Base-by-base conservation (phyloP, 352 stramenopile genomes). In the Phytopythium chamaehyphon region DNA sequence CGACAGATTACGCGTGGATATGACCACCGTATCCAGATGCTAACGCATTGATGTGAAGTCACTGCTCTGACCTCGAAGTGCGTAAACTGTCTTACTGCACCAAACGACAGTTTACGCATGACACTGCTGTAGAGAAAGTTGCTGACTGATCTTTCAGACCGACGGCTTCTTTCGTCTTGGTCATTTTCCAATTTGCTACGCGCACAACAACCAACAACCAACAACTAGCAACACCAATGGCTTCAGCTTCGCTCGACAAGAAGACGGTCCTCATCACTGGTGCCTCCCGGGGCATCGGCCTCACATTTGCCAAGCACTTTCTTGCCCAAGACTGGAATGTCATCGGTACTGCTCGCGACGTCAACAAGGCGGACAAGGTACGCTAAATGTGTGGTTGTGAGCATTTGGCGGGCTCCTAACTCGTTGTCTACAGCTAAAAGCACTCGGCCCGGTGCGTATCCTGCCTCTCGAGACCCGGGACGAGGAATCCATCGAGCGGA, bases 251-350 rank as follows among this genome's bases (percentile, higher is more conserved):
- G 10, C 21, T 12, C 46, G 33, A 10, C 19, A 14, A 42, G 31
- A 83, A 78, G 64, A 79, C 69, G 2, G 71, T 84, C 10, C 58
- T 84, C 11, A 84, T 87, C 61, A 83, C 76, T 44, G 76, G 76
- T 42, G 71, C 66, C 44, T 81, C 73, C 54, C 73, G 77, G 15
- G 74, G 74, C 38, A 71, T 88, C 31, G 77, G 77, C 9, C 62
- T 86, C 23, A 57, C 57, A 26, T 74, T 86, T 51, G 58, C 57
- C 16, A 55, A 66, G 48, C 73, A 76, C 51, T 85, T 80, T 50
- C 61, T 62, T 26, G 44, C 50, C 26, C 50, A 55, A 22, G 73
- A 65, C 5, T 85, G 73, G 73, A 73, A 76, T 14, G 73, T 85
- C 42, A 77, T 85, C 45, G 70, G 65, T 24, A 54, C 73, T 8